phyloP scores from a whole-genome alignment of 1,139 yeast species.

The Saccharomyces pastorianus region DNA sequence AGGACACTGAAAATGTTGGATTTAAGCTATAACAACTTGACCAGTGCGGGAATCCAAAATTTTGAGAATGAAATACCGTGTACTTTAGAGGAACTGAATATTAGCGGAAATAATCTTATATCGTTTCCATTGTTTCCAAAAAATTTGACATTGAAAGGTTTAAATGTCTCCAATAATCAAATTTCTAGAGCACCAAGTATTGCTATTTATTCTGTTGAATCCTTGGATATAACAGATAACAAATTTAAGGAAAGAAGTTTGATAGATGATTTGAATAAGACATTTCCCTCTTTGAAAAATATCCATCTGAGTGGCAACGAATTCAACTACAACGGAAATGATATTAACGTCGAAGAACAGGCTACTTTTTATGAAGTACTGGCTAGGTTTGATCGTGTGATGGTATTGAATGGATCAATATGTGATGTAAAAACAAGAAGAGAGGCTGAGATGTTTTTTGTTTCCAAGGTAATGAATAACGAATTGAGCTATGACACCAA shows the following conservation, averaged over 20 bases:
- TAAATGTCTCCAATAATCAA: constrained; percentile 43
- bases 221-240: constrained; percentile 43
- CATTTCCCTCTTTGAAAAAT: constrained; percentile 29
- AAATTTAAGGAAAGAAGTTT: constrained; percentile 39
- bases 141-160: constrained; percentile 15
- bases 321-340: constrained; percentile 41
- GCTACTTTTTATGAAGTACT: constrained; percentile 34
- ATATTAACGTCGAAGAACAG: constrained; percentile 33
- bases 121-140: background rate
- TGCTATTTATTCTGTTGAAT: constrained; percentile 6
- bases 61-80: constrained; percentile 28
- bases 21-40: background rate
- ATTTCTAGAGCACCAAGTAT: constrained; percentile 21
- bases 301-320: constrained; percentile 5
- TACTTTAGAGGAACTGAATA: constrained; percentile 5
- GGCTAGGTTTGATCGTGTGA: constrained; percentile 40
- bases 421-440: constrained; percentile 42
- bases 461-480: constrained; percentile 41
- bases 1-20: constrained; percentile 1
- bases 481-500: constrained; percentile 26
- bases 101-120: constrained; percentile 7
- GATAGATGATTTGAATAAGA: constrained; percentile 37
- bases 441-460: constrained; percentile 63
- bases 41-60: background rate
- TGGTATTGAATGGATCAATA: constrained; percentile 48